Conservation (phyloP, 208 protist genomes). For the Leishmania turanica region DNA sequence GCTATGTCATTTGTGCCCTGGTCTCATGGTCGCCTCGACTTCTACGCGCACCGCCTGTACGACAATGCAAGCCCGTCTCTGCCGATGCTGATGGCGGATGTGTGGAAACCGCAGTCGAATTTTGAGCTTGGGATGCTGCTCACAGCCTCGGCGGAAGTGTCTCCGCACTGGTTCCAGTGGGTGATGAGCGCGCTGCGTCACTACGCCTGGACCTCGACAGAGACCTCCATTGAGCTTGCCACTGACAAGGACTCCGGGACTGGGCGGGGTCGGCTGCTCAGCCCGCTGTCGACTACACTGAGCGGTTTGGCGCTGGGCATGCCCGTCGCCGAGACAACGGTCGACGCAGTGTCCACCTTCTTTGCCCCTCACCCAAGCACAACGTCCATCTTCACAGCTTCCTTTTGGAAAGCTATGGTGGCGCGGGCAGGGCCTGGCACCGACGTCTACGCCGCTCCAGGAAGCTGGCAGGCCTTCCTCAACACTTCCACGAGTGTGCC, state of each 20-base stretch:
- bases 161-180: constrained; percentile 64
- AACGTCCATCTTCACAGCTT: constrained; percentile 14
- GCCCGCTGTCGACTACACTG: constrained; percentile 15
- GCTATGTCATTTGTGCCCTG: constrained; percentile 36
- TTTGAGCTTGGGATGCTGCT: constrained; percentile 64
- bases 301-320: constrained; percentile 16
- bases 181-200: constrained; percentile 26
- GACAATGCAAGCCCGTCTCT: constrained; percentile 20
- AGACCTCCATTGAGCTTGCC: constrained; percentile 4
- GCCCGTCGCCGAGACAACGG: constrained; percentile 8
- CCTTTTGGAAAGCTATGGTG: constrained; percentile 11
- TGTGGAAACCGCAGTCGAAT: constrained; percentile 59
- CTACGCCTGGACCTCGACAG: constrained; percentile 23
- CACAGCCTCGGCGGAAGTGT: constrained; percentile 46
- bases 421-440: neutral
- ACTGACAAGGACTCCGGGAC: neutral
- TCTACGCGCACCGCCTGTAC: constrained; percentile 35
- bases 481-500: neutral
- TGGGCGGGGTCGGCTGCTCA: neutral
- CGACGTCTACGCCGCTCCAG: neutral
- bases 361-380: constrained; percentile 8
- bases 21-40: constrained; percentile 39
- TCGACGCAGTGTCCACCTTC: neutral
- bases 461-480: constrained; percentile 6
- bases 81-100: constrained; percentile 30